Conservation (phyloP, 1,284 basidiomycete genomes). For the Rhodotorula sp. region DNA sequence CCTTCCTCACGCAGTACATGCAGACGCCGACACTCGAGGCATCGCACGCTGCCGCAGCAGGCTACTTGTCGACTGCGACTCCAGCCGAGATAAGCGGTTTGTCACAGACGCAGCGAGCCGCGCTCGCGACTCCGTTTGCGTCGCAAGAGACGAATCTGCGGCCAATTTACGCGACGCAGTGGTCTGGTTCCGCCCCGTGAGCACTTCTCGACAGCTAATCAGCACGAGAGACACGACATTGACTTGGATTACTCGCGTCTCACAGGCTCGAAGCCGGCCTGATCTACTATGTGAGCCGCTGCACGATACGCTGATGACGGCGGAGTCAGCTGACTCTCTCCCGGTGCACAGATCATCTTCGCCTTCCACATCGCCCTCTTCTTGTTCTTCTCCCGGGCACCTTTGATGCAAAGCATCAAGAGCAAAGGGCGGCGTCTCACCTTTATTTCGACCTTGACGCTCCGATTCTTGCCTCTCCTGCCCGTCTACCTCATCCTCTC, state of each 20-base stretch:
- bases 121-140: slow-evolving; percentile 45
- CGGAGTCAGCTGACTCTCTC: background rate
- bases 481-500: slow-evolving; percentile 46
- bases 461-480: slow-evolving; percentile 43
- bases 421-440: slow-evolving; percentile 33
- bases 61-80: slow-evolving; percentile 3
- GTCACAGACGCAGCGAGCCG: slow-evolving; percentile 21
- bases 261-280: slow-evolving; percentile 17
- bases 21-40: slow-evolving; percentile 32
- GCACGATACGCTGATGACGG: background rate
- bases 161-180: slow-evolving; percentile 43
- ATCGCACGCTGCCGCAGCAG: slow-evolving; percentile 33
- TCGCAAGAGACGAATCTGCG: slow-evolving; percentile 45
- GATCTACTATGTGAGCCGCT: slow-evolving; percentile 6
- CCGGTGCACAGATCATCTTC: slow-evolving; percentile 40
- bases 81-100: slow-evolving; percentile 5
- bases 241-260: slow-evolving; percentile 38
- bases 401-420: slow-evolving; percentile 42
- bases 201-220: too few species aligned
- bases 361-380: slow-evolving; percentile 46
- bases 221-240: too few species aligned
- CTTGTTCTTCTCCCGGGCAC: slow-evolving; percentile 30
- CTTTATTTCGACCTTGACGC: slow-evolving; percentile 36
- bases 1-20: slow-evolving; percentile 13
- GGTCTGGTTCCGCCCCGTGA: slow-evolving; percentile 32